Evolutionary conservation across 257 asterid species (phyloP).

Genomic region (Ligustrum vulgare): DNA sequence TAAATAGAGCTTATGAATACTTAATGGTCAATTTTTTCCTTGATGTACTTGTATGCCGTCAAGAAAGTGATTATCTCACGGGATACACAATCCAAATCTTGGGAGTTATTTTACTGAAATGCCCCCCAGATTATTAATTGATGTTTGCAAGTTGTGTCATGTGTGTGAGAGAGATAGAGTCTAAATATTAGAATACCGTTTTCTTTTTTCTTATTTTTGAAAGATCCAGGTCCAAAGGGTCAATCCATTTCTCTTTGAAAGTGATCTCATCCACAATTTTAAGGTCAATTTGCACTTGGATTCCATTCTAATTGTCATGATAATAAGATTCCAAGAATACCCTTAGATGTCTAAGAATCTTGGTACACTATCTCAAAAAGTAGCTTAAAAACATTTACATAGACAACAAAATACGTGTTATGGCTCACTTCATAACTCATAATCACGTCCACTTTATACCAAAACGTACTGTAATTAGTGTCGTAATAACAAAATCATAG

Average conservation of each 20-base stretch:
- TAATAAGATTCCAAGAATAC: neutral
- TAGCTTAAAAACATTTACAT: too few relatives aligned
- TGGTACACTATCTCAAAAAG: neutral
- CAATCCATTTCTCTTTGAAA: neutral
- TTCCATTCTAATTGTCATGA: neutral
- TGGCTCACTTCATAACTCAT: too few relatives aligned
- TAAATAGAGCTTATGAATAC: too few relatives aligned
- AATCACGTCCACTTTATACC: too few relatives aligned
- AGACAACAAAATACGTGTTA: too few relatives aligned
- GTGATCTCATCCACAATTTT: neutral
- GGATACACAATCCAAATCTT: neutral
- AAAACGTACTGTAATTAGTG: too few relatives aligned
- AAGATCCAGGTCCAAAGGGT: neutral
- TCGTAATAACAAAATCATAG: neutral
- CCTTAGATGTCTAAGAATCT: too few relatives aligned
- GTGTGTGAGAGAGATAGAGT: neutral
- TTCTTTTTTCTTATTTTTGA: too few relatives aligned
- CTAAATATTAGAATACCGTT: neutral
- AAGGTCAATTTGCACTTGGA: neutral
- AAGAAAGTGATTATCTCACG: neutral
- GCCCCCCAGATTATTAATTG: neutral
- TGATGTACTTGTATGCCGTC: too few relatives aligned
- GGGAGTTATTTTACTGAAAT: neutral
- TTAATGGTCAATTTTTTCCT: too few relatives aligned
- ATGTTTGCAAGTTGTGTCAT: neutral